Evolutionary conservation across 2,329 filamentous ascomycete species (phyloP).

Genomic region (Zymoseptoria brevis): DNA sequence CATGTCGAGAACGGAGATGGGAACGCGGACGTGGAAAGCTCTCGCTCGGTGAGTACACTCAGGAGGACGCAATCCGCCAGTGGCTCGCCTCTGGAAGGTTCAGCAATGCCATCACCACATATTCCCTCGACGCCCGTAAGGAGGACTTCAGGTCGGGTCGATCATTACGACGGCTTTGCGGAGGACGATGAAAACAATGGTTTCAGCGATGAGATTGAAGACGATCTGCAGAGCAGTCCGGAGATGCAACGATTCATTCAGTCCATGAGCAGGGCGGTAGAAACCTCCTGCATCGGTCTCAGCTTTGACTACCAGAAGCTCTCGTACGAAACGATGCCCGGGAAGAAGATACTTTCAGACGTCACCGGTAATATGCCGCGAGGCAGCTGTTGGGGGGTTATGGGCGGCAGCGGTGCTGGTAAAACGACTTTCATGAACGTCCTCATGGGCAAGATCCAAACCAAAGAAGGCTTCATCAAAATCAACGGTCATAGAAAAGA

Average conservation of each 20-base stretch:
- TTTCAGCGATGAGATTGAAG: conserved; percentile 21
- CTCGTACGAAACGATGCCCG: conserved; percentile 19
- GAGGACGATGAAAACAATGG: conserved; percentile 26
- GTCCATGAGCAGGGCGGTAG: conserved; percentile 46
- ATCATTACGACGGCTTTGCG: conserved; percentile 22
- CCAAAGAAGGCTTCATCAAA: conserved; percentile 44
- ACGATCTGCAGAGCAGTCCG: conserved; percentile 25
- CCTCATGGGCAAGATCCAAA: conserved; percentile 51
- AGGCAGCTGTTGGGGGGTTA: conserved; percentile 51
- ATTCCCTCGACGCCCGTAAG: conserved; percentile 11
- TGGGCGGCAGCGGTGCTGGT: conserved; percentile 53
- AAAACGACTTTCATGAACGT: conserved; percentile 55
- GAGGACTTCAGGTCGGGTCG: conserved; percentile 19
- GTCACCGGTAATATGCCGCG: conserved; percentile 49
- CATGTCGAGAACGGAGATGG: conserved; percentile 19
- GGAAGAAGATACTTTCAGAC: conserved; percentile 42
- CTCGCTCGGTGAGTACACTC: conserved; percentile 4
- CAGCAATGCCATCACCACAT: background rate
- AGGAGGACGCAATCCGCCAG: conserved; percentile 6
- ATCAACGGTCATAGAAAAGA: conserved; percentile 43
- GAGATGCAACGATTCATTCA: conserved; percentile 45
- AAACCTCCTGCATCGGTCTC: conserved; percentile 45
- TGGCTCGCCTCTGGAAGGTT: conserved; percentile 3
- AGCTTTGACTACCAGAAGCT: conserved; percentile 48
- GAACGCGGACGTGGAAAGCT: conserved; percentile 26